Percentiles rank a stretch among this genome's conserved stretches.
These are phyloP conservation scores for Lachnellula arida DNA, from an alignment of 2,329 filamentous ascomycete species.

Conservation along the genomic window DNA sequence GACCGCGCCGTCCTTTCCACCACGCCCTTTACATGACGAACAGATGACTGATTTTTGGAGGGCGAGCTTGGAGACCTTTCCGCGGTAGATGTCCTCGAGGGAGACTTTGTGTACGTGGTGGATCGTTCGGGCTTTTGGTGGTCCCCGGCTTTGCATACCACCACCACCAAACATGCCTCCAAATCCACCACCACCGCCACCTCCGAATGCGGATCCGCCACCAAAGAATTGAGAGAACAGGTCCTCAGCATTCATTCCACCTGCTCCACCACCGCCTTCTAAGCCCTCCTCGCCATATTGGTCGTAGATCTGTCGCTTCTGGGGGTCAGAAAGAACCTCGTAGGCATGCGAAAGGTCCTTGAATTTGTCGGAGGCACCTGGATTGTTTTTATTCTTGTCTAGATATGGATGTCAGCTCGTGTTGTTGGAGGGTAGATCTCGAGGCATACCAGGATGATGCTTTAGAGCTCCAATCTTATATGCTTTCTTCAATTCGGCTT, in stretches of 20 bases:
- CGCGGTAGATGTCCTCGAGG: slow-evolving; percentile 95
- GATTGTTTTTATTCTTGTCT: slow-evolving; percentile 98
- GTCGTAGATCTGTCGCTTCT: slow-evolving; percentile 91
- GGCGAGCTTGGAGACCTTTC: slow-evolving; percentile 95
- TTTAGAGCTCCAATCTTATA: slow-evolving; percentile 82
- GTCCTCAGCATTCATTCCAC: slow-evolving; percentile 92
- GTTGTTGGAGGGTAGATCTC: slow-evolving; percentile 4
- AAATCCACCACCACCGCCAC: slow-evolving; percentile 54
- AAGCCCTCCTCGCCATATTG: slow-evolving; percentile 97
- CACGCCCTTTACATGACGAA: slow-evolving; percentile 86
- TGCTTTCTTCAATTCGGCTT: slow-evolving; percentile 84
- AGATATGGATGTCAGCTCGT: slow-evolving; percentile 13
- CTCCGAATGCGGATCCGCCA: slow-evolving; percentile 58
- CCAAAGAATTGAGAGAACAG: slow-evolving; percentile 97
- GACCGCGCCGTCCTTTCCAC: slow-evolving; percentile 97
- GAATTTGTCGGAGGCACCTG: slow-evolving; percentile 93
- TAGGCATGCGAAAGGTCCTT: slow-evolving; percentile 96
- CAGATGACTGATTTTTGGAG: slow-evolving; percentile 98
- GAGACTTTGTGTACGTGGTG: slow-evolving; percentile 98
- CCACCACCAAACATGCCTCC: slow-evolving; percentile 72
- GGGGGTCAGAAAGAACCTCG: slow-evolving; percentile 85
- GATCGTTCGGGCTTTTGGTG: slow-evolving; percentile 86
- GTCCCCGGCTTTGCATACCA: slow-evolving; percentile 74
- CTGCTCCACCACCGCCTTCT: slow-evolving; percentile 74
- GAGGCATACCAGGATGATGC: slow-evolving; percentile 71